Evolutionary conservation across 192 early-diverging fungal genomes (phyloP), one percentile per base, ranked within the genome.

Genomic region (Mortierella claussenii): DNA sequence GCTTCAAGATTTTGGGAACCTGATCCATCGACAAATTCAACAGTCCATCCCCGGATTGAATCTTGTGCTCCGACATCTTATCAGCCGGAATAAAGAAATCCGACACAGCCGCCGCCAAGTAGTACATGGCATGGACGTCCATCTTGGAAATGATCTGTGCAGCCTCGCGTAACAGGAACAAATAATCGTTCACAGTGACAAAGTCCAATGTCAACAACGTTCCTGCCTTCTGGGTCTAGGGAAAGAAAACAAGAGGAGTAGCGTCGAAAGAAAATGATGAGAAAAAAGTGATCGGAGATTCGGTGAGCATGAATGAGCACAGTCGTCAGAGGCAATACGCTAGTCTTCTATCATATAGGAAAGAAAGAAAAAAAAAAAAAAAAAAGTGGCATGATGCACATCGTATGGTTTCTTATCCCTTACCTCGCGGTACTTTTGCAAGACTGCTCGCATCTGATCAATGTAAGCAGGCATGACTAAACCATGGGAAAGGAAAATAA

Each of bases 41-140:
- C n/a, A 80, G 88, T 44, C 97, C 98, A 15, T 86, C 88, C 3
- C 87, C 83, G 6, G 95, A 97, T 75, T 99, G 98, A 53, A 99
- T 99, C 81, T 99, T 99, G 83, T 99, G 98, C 60, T 96, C 93
- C 7, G 82, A 74, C 97, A 98, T 96, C 67, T 90, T 94, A 46
- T 88, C 81, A n/a, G 86, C 78, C 2, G 98, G 98, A 80, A 99
- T 95, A 68, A 97, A 99, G 68, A 99, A 99, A 63, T 99, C 98
- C 60, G 91, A 94, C 46, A 99, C 98, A 11, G 98, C 98, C 3
- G 98, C 98, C 0, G 98, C 98, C 31, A 99, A 81, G 69, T 98
- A 99, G 78, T 92, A 96, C 93, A 99, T 94, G 23, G 91, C 92
- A 12, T 82, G 80, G 4, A 88, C 73, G 9, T 89, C 82, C 55